Evolutionary conservation across 1,284 basidiomycete species (phyloP).

Genomic region (Cryptococcus maquisensis): DNA sequence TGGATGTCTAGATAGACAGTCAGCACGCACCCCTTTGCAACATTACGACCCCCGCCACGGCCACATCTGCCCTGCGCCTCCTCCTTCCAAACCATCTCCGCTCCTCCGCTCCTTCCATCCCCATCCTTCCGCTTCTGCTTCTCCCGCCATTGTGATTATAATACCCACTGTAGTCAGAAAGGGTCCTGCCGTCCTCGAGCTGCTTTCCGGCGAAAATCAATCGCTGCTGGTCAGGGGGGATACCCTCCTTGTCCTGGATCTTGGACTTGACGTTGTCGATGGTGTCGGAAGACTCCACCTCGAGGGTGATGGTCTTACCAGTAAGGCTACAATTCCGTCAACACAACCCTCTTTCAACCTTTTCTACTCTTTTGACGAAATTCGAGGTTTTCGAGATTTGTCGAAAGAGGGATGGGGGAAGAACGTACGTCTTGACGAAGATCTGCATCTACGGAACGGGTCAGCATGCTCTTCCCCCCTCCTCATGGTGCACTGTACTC

Average conservation of each 20-base stretch:
- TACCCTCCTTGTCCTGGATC: conserved; percentile 63
- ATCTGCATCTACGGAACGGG: conserved; percentile 31
- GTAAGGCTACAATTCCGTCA: conserved; percentile 53
- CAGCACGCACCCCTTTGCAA: not conserved
- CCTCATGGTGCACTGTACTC: not conserved
- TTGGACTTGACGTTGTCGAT: conserved; percentile 61
- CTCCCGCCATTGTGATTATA: not conserved
- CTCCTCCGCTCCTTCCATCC: not conserved
- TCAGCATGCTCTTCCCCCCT: not conserved
- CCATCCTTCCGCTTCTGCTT: not conserved
- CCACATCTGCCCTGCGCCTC: not conserved
- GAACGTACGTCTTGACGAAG: conserved; percentile 28
- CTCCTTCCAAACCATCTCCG: not conserved
- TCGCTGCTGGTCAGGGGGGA: conserved; percentile 89
- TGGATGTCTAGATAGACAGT: conserved; percentile 65
- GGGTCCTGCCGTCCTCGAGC: conserved; percentile 91
- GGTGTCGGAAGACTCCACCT: conserved; percentile 59
- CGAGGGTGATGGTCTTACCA: conserved; percentile 58
- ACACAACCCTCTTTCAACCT: not conserved
- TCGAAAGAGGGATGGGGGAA: not conserved
- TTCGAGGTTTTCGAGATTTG: not conserved
- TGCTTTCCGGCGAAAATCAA: conserved; percentile 94
- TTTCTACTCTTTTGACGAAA: not conserved
- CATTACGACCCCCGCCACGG: not conserved
- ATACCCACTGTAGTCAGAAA: conserved; percentile 74